Conservation (phyloP, 192 early-diverging fungal species). For the Lobosporangium transversale region DNA sequence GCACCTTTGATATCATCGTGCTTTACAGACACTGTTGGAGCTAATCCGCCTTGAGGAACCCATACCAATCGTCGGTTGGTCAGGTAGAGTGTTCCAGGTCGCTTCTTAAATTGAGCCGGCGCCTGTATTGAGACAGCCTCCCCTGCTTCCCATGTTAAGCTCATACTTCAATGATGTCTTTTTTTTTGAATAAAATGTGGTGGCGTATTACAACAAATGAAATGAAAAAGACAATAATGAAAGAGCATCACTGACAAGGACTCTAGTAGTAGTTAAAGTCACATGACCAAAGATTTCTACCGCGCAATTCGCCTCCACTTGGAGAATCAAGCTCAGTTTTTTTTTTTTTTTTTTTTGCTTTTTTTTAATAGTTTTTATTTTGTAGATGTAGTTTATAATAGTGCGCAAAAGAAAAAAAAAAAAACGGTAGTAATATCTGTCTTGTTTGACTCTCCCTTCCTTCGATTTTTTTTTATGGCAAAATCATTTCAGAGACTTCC, state of each 20-base stretch:
- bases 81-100: slow-evolving; percentile 57
- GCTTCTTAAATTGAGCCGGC: slow-evolving; percentile 15
- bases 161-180: not conserved
- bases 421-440: not conserved
- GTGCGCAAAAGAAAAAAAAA: not conserved
- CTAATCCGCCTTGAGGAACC: slow-evolving; percentile 57
- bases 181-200: not conserved
- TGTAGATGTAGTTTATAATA: not conserved
- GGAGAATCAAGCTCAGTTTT: not conserved
- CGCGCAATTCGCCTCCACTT: not conserved
- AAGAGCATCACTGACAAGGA: too few relatives aligned
- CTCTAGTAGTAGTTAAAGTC: not conserved
- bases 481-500: slow-evolving; percentile 89
- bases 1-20: slow-evolving; percentile 57
- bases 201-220: too few relatives aligned
- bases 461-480: slow-evolving; percentile 43
- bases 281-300: not conserved
- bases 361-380: too few relatives aligned
- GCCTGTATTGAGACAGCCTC: slow-evolving; percentile 29
- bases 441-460: too few relatives aligned
- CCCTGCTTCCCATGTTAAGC: slow-evolving; percentile 38
- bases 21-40: slow-evolving; percentile 57
- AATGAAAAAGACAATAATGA: not conserved
- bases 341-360: not conserved
- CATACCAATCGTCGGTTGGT: slow-evolving; percentile 66